Evolutionary conservation across 805 yeast genomes (phyloP), one percentile per base, ranked within the genome.

Genomic region (Tetrapisispora arboricola): DNA sequence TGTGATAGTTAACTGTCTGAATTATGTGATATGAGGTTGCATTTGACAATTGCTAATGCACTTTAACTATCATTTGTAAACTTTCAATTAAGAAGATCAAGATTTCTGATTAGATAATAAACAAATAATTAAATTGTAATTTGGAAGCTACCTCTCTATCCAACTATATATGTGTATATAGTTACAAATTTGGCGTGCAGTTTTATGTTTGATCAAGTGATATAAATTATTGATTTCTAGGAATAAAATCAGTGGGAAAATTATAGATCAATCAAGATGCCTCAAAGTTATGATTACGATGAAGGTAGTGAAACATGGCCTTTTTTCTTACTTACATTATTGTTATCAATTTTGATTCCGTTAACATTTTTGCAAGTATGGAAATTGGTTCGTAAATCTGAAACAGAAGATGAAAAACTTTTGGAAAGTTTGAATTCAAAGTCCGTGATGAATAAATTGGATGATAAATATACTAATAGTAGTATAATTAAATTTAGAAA

Each of bases 281-380:
- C 64, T n/a, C 50, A 50, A 34, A 57, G 50, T 46, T 61, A 61
- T 40, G 64, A 61, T 43, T 87, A 87, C 61, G 96, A 87, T 65
- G 96, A 87, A 59, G 76, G 77, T 46, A 79, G 88, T 38, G 92
- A 84, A 53, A 85, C 92, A 2, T 87, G 96, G 95, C 96, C 96
- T 31, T 86, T 80, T 59, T 88, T 88, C 55, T 74, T 82, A 39
- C 60, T 84, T 55, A 87, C 96, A 3, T 64, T 84, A 38, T 63
- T 82, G 39, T 66, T 83, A 20, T 74, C 83, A 44, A 73, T 78
- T 16, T 68, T 84, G 44, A 58, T 85, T 30, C 96, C 96, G 6
- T 50, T 72, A 45, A 78, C 86, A 11, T 42, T 71, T 13, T 33
- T 47, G 35, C 62, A 60, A 38, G 18, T 52, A n/a, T 55, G 46